Conservation (phyloP, 352 stramenopile genomes). For the Thalassiosira allenii region DNA sequence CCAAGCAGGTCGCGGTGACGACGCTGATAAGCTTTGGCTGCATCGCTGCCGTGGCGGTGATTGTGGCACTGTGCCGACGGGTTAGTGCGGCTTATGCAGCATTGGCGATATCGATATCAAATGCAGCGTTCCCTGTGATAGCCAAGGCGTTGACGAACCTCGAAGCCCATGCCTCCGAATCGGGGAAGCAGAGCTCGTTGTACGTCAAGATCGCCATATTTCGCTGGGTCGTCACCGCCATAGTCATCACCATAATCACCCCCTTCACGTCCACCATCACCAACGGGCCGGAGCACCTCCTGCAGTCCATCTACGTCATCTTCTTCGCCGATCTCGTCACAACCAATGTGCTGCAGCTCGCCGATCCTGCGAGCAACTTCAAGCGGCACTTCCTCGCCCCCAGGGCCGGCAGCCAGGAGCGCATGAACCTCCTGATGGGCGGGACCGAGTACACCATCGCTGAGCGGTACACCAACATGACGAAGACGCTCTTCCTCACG, state of each 20-base stretch:
- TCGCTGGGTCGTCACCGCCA: constrained; percentile 75
- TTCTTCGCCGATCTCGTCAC: constrained; percentile 85
- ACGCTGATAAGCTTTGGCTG: constrained; percentile 57
- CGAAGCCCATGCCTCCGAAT: constrained; percentile 73
- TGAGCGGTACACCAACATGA: constrained; percentile 78
- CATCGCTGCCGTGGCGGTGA: constrained; percentile 58
- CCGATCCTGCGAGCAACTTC: constrained; percentile 71
- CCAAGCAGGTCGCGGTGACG: constrained; percentile 66
- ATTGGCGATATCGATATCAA: constrained; percentile 71
- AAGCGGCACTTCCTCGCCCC: constrained; percentile 80
- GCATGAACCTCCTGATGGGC: constrained; percentile 82
- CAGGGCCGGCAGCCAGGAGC: constrained; percentile 78
- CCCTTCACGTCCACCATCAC: constrained; percentile 77
- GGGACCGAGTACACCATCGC: constrained; percentile 74
- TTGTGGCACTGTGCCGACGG: constrained; percentile 58
- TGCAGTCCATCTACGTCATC: constrained; percentile 72
- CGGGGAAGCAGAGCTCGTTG: constrained; percentile 70
- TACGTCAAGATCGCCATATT: constrained; percentile 84
- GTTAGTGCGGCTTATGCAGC: constrained; percentile 47
- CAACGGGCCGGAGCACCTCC: constrained; percentile 54
- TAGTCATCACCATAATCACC: constrained; percentile 72
- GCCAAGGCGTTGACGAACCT: constrained; percentile 72
- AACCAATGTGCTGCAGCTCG: constrained; percentile 68
- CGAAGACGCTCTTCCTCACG: constrained; percentile 83
- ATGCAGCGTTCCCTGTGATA: constrained; percentile 76